Evolutionary conservation across 441 rosid genomes (phyloP).

Genomic region (Capsella rubella): DNA sequence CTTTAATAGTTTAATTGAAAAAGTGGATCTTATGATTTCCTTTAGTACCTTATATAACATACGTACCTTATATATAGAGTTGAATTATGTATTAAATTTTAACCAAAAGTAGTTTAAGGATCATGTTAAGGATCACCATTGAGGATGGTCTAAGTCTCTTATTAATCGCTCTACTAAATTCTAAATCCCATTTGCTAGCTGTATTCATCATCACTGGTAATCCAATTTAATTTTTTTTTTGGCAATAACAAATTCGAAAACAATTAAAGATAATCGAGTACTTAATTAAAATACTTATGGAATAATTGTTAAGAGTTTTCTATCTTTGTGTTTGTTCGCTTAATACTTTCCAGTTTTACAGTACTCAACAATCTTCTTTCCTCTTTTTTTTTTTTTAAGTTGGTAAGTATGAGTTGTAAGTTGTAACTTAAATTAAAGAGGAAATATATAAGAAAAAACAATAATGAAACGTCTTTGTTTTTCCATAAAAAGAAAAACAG

Average conservation of each 20-base stretch:
- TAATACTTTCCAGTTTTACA: not conserved
- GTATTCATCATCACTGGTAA: not conserved
- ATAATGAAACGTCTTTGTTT: slow-evolving; percentile 44
- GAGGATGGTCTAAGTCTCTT: too few species aligned
- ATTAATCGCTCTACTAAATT: not conserved
- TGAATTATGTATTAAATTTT: too few species aligned
- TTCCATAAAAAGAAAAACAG: slow-evolving; percentile 43
- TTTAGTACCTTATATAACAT: too few species aligned
- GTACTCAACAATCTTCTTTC: not conserved
- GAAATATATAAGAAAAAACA: not conserved
- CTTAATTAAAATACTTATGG: not conserved
- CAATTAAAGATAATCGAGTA: not conserved
- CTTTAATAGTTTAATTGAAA: too few species aligned
- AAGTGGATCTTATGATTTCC: too few species aligned
- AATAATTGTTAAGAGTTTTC: not conserved
- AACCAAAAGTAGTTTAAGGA: too few species aligned
- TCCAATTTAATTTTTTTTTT: not conserved
- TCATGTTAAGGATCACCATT: too few species aligned
- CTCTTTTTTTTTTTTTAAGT: too few species aligned
- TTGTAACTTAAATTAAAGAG: not conserved
- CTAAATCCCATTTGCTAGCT: not conserved
- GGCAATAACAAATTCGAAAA: not conserved
- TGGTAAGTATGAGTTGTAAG: not conserved
- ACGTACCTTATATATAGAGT: too few species aligned
- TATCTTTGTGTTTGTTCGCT: not conserved